These are phyloP conservation scores for Chenopodium suecicum DNA, from an alignment of 148 eudicot genomes.

Conservation along the genomic window DNA sequence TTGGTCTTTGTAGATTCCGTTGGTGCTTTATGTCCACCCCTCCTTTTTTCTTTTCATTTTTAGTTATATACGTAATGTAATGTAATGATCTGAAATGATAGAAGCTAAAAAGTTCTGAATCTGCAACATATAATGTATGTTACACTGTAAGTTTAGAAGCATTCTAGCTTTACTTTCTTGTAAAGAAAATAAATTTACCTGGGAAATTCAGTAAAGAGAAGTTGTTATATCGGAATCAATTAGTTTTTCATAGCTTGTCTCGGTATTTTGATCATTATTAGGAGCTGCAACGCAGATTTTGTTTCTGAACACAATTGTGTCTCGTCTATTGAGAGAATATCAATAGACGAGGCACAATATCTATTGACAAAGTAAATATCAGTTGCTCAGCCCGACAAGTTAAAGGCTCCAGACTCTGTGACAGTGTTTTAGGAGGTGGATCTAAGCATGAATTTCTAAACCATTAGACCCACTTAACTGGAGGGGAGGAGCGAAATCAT, in stretches of 20 bases:
- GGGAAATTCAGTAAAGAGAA: neutral
- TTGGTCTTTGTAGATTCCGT: slow-evolving; percentile 51
- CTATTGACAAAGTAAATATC: too few relatives aligned
- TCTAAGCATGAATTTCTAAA: too few relatives aligned
- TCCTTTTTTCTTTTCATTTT: neutral
- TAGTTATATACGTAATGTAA: slow-evolving; percentile 11
- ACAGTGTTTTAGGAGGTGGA: too few relatives aligned
- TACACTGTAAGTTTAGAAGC: neutral
- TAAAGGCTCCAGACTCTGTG: too few relatives aligned
- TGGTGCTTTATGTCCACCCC: neutral
- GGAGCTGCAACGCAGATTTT: neutral
- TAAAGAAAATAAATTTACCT: neutral
- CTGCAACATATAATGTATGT: slow-evolving; percentile 4
- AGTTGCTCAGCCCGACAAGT: too few relatives aligned
- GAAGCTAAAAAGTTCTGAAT: neutral
- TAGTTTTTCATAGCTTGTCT: neutral
- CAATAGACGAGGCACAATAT: too few relatives aligned
- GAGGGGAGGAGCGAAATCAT: too few relatives aligned
- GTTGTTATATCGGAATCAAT: neutral
- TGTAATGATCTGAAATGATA: neutral
- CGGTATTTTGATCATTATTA: neutral
- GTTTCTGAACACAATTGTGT: neutral
- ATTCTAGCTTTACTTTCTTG: slow-evolving; percentile 3
- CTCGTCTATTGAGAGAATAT: too few relatives aligned
- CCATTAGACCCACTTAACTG: too few relatives aligned